Conservation (phyloP, 208 protist species). For the Trichomonas vaginalis region DNA sequence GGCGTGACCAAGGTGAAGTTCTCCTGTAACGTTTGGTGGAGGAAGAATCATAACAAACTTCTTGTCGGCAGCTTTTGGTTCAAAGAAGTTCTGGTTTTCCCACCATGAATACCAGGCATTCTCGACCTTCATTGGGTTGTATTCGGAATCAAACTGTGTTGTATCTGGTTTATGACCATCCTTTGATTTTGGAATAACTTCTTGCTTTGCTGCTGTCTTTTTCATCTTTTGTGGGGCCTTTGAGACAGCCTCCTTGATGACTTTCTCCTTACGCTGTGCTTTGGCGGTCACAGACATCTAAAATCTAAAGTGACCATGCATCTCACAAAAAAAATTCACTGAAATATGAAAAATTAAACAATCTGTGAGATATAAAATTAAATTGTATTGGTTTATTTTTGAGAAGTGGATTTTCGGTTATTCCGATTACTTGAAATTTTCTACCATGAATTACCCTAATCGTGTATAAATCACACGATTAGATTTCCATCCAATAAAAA, state of each 20-base stretch:
- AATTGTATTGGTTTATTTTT: too few relatives aligned
- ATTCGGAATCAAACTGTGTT: neutral
- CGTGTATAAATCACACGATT: too few relatives aligned
- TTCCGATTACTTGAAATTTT: too few relatives aligned
- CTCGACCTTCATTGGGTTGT: slow-evolving; percentile 58
- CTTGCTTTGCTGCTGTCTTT: neutral
- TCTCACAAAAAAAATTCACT: too few relatives aligned
- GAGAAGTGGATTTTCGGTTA: too few relatives aligned
- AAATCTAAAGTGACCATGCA: neutral
- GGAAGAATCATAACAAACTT: slow-evolving; percentile 86
- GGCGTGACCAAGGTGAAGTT: slow-evolving; percentile 96
- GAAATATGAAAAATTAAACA: too few relatives aligned
- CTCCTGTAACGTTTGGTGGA: slow-evolving; percentile 98
- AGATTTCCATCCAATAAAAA: too few relatives aligned
- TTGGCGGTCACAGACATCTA: neutral
- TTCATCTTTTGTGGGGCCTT: neutral
- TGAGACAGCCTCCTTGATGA: neutral
- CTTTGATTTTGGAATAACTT: neutral
- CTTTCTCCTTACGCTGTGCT: neutral
- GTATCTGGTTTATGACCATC: neutral
- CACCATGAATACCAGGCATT: slow-evolving; percentile 88
- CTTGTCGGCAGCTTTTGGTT: slow-evolving; percentile 26
- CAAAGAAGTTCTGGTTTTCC: slow-evolving; percentile 81
- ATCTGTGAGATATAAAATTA: too few relatives aligned
- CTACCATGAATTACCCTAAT: too few relatives aligned